Evolutionary conservation across 495 filamentous ascomycete species (phyloP), one percentile per base, ranked within the genome.

Genomic region (Jackrogersella multiformis): DNA sequence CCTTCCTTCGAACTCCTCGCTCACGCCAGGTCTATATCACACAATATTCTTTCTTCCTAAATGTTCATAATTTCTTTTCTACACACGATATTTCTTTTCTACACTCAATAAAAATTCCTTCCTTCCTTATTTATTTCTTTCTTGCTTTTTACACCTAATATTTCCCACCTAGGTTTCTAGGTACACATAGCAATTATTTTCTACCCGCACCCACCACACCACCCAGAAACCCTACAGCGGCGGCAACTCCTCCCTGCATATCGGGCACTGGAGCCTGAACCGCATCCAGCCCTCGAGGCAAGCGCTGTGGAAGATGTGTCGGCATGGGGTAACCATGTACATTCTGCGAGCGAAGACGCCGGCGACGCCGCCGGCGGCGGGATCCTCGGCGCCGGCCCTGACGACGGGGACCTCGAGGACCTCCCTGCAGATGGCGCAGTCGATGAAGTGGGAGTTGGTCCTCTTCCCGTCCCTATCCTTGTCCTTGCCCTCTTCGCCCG

Each of bases 281-380:
- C 89, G 85, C 90, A 97, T 96, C 95, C 95, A 98, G 34, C 92
- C 94, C 77, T 98, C 94, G 71, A 99, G 81, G 74, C 95, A 99
- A 51, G 86, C 81, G 45, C 90, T 96, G 74, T 99, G 95, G 74
- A 98, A 99, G 21, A 97, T 94, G 80, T 99, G 95, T 55, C 92
- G 84, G 75, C 95, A 99, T 32, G 95, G 94, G 54, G 95, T 99
- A 21, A 98, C 92, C 95, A 99, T 99, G 76, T 97, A 97, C 55
- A 83, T 78, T 46, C 93, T 84, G 56, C 94, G 81, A 21, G 89
- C 90, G 59, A 97, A 82, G 52, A 96, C 84, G 20, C 87, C 90
- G 1, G 86, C 80, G 36, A 91, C 84, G 16, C 88, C 87, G 10
- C 88, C 87, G 18, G 67, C 80, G 59, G 70, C 67, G 42, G 76